These are phyloP conservation scores for Ceratobasidium sp. DNA, from an alignment of 1,284 basidiomycete genomes.

Conservation along the genomic window DNA sequence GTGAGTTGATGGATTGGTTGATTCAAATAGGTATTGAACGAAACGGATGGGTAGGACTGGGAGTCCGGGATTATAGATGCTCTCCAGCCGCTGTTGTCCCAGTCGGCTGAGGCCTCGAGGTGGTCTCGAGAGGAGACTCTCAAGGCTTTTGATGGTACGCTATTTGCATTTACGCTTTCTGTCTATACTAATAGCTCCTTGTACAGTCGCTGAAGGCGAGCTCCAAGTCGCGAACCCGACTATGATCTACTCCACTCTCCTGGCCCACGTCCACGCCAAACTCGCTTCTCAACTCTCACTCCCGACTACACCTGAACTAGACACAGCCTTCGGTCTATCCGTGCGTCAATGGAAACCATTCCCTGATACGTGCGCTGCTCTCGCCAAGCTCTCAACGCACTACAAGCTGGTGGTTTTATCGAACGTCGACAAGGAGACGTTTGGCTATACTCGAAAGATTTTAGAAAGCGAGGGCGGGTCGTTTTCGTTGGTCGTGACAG, in stretches of 20 bases:
- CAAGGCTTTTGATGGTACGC: constrained; percentile 54
- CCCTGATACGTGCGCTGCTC: constrained; percentile 67
- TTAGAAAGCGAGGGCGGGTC: constrained; percentile 61
- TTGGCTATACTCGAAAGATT: constrained; percentile 62
- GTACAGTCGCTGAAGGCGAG: constrained; percentile 58
- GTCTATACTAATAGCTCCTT: neutral
- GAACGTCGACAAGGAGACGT: constrained; percentile 72
- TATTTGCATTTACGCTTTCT: neutral
- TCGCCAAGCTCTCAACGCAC: constrained; percentile 62
- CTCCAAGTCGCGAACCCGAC: constrained; percentile 64
- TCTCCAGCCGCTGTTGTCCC: constrained; percentile 61
- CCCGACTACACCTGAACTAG: constrained; percentile 45
- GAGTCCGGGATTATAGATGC: constrained; percentile 66
- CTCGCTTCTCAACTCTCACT: constrained; percentile 48
- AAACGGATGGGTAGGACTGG: constrained; percentile 64
- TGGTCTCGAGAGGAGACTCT: constrained; percentile 63
- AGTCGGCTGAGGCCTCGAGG: constrained; percentile 52
- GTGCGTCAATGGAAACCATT: constrained; percentile 69
- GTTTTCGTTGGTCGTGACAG: constrained; percentile 70
- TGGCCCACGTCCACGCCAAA: constrained; percentile 61
- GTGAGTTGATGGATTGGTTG: constrained; percentile 49
- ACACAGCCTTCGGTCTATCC: constrained; percentile 61
- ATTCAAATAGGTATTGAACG: neutral
- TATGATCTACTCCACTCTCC: constrained; percentile 66
- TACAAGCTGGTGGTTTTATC: constrained; percentile 75